Conservation (phyloP, 2,329 filamentous ascomycete species). For the Aureobasidium sp. region DNA sequence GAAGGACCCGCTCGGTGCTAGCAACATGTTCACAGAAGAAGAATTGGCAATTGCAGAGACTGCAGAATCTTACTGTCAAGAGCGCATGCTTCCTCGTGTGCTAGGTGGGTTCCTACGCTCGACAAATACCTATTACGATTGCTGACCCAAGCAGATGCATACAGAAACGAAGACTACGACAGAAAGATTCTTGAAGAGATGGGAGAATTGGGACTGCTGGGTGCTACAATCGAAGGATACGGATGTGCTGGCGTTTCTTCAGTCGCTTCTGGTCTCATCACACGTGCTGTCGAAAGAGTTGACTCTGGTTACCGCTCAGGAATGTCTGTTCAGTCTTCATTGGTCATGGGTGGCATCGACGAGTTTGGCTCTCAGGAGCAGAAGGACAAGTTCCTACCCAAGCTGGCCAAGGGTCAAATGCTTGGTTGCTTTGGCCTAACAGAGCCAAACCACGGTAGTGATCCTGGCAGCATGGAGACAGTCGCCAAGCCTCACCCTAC, state of each 20-base stretch:
- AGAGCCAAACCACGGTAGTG: constrained; percentile 87
- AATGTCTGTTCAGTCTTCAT: constrained; percentile 86
- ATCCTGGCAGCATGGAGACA: constrained; percentile 87
- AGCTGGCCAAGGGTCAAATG: constrained; percentile 73
- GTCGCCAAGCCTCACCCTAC: constrained; percentile 75
- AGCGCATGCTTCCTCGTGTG: constrained; percentile 75
- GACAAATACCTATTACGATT: not conserved
- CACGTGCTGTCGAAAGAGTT: constrained; percentile 80
- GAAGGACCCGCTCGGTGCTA: constrained; percentile 76
- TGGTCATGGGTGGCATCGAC: constrained; percentile 89
- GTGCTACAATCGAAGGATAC: constrained; percentile 79
- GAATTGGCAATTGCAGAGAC: constrained; percentile 85
- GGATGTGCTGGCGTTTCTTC: constrained; percentile 82
- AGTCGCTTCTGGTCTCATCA: constrained; percentile 84
- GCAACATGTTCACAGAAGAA: constrained; percentile 76
- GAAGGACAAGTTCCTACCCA: constrained; percentile 75
- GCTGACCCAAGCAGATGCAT: constrained; percentile 55
- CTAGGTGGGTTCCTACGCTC: constrained; percentile 52
- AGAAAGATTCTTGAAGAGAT: constrained; percentile 80
- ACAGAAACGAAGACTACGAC: constrained; percentile 81
- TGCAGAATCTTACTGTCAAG: constrained; percentile 89
- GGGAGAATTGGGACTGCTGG: constrained; percentile 83
- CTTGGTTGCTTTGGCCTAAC: constrained; percentile 84
- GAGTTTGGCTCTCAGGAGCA: constrained; percentile 82
- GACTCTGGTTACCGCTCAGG: constrained; percentile 88